Conservation (phyloP, 257 asterid species). For the Hygrophila difformis region DNA sequence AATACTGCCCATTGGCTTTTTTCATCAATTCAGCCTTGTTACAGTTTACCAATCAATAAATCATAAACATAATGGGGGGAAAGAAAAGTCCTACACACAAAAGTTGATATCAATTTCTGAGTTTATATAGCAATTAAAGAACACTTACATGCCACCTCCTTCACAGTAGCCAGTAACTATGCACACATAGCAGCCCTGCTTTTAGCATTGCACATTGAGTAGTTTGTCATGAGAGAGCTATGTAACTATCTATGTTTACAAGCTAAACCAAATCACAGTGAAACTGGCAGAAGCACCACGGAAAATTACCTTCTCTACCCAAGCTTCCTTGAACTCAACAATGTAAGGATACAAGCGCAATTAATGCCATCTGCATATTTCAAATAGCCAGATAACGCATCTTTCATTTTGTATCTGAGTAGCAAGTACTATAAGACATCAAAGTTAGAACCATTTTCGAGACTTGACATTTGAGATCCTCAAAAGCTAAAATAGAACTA, state of each 20-base stretch:
- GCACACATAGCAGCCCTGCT: conserved; percentile 97
- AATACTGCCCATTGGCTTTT: conserved; percentile 76
- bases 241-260: background rate
- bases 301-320: conserved; percentile 92
- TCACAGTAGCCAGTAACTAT: conserved; percentile 97
- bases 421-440: background rate
- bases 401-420: conserved; percentile 8
- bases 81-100: background rate
- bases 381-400: conserved; percentile 12
- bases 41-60: conserved; percentile 4
- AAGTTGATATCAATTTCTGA: background rate
- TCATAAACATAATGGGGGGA: background rate
- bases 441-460: background rate
- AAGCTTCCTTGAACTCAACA: conserved; percentile 95
- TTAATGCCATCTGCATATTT: conserved; percentile 82
- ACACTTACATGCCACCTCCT: conserved; percentile 97
- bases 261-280: background rate
- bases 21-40: conserved; percentile 96
- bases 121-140: conserved; percentile 5
- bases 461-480: no score
- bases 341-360: conserved; percentile 82
- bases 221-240: background rate
- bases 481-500: no score
- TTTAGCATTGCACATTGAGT: conserved; percentile 16
- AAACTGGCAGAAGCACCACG: conserved; percentile 1